phyloP scores from a whole-genome alignment of 441 rosid species.

The Capsella rubella region DNA sequence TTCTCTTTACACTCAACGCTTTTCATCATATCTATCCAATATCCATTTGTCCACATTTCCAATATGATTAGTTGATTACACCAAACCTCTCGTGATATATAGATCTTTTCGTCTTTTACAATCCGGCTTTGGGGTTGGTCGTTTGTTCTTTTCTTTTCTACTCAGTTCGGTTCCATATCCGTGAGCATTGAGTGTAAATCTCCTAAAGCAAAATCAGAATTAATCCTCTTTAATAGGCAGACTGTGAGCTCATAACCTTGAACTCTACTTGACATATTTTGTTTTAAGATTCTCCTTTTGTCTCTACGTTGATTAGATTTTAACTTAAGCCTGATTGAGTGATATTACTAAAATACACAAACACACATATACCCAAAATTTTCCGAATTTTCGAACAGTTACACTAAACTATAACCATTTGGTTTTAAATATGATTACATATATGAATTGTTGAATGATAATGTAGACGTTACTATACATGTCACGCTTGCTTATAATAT shows the following conservation, averaged over 20 bases:
- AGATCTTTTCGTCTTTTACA: constrained; percentile 35
- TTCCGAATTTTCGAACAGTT: too few species aligned
- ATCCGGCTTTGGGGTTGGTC: constrained; percentile 8
- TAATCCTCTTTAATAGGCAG: background rate
- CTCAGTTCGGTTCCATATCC: constrained; percentile 4
- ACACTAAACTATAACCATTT: background rate
- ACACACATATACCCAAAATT: too few species aligned
- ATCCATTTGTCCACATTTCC: constrained; percentile 22
- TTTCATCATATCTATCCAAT: background rate
- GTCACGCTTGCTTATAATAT: constrained; percentile 6
- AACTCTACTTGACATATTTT: constrained; percentile 15
- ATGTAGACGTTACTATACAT: background rate
- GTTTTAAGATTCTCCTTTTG: background rate
- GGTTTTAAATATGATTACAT: background rate
- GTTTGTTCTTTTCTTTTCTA: background rate
- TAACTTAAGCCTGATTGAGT: background rate
- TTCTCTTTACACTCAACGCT: constrained; percentile 9
- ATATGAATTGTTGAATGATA: background rate
- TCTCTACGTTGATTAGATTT: background rate
- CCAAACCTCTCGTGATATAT: constrained; percentile 37
- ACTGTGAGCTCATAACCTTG: background rate
- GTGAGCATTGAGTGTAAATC: background rate
- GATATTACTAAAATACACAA: too few species aligned
- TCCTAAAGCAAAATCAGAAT: background rate
- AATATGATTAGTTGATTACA: background rate